Evolutionary conservation across 345 rosid species (phyloP).

Genomic region (Erysimum cheiranthoides): DNA sequence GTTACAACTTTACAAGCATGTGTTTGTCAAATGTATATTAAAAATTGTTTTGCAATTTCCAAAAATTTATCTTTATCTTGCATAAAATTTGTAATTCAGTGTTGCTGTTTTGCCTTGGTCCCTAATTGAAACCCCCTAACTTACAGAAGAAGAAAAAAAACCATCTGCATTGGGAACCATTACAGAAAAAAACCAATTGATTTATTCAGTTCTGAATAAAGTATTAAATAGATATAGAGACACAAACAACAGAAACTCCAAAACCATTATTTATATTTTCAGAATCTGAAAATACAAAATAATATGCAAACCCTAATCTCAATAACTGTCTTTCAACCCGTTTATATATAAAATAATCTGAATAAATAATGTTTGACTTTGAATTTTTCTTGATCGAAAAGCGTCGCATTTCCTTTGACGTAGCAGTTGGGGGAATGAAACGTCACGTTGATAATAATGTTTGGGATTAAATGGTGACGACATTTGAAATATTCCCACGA

Average conservation of each 20-base stretch:
- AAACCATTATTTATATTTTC: not conserved
- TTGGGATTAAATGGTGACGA: constrained; percentile 26
- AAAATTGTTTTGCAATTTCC: no score
- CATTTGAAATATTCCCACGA: constrained; percentile 34
- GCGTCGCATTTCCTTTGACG: constrained; percentile 40
- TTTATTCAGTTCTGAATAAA: not conserved
- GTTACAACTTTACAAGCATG: no score
- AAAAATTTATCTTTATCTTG: no score
- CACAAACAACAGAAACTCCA: not conserved
- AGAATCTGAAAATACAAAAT: not conserved
- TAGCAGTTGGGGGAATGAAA: constrained; percentile 41
- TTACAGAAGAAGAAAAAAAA: not conserved
- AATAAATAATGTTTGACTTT: no score
- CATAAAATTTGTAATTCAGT: no score
- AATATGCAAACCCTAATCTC: constrained; percentile 29
- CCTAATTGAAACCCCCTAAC: not conserved
- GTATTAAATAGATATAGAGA: not conserved
- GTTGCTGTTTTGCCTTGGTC: no score
- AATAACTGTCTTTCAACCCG: not conserved
- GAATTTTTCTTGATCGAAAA: constrained; percentile 32
- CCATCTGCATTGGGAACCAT: not conserved
- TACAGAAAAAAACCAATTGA: not conserved
- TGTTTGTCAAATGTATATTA: no score
- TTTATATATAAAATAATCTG: not conserved
- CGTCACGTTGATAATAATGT: constrained; percentile 31